Percentiles rank a stretch among this genome's conserved stretches.
phyloP scores from a whole-genome alignment of 23 red algal genomes.

The Gracilaria domingensis region DNA sequence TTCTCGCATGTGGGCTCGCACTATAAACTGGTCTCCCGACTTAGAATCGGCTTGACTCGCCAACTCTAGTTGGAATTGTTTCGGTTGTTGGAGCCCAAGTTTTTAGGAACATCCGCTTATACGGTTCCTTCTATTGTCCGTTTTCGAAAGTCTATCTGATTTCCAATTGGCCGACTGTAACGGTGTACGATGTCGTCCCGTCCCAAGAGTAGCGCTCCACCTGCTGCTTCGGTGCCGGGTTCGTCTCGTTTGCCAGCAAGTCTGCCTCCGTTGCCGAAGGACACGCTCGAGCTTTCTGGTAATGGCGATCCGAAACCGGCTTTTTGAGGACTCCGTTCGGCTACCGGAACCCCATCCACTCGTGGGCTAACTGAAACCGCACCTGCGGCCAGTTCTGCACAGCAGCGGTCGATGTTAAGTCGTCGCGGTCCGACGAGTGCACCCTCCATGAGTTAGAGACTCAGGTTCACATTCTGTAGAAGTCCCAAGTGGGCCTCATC shows the following conservation, averaged over 20 bases:
- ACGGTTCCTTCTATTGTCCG: neutral
- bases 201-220: no score
- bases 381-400: neutral
- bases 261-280: no score
- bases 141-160: neutral
- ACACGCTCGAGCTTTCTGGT: no score
- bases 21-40: neutral
- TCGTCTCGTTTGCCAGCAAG: no score
- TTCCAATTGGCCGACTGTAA: no score
- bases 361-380: neutral
- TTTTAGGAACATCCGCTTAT: neutral
- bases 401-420: neutral
- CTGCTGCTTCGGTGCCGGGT: no score
- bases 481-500: neutral
- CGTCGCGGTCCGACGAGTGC: neutral
- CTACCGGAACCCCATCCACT: neutral
- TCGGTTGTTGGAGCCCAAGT: neutral
- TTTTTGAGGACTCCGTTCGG: neutral
- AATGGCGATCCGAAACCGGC: no score
- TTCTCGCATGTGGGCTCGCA: neutral
- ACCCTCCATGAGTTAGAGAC: neutral
- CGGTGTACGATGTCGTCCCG: no score
- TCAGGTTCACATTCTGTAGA: neutral
- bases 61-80: neutral
- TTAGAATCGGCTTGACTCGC: neutral